Percentiles rank a stretch among this genome's conserved stretches.
These are phyloP conservation scores for Colletotrichum truncatum DNA, from an alignment of 2,329 filamentous ascomycete genomes.

Conservation along the genomic window DNA sequence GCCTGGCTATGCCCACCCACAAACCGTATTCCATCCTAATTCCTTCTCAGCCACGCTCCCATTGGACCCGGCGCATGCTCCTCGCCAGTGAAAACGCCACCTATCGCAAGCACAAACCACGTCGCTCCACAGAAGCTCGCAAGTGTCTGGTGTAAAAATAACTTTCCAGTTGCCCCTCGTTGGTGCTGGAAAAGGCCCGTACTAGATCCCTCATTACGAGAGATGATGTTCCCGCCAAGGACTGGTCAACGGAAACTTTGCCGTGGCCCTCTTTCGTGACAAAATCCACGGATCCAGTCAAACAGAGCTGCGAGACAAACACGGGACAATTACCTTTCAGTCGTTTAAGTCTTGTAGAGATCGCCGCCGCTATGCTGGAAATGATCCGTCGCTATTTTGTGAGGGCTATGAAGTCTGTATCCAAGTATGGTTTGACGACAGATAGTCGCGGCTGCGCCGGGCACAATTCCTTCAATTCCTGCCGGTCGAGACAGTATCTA, in stretches of 20 bases:
- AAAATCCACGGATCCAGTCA: background rate
- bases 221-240: background rate
- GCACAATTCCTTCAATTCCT: background rate
- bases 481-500: background rate
- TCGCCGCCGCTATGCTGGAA: too few species aligned
- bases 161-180: background rate
- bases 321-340: background rate
- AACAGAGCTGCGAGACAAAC: background rate
- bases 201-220: background rate
- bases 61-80: conserved; percentile 5
- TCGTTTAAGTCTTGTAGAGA: too few species aligned
- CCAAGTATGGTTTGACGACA: background rate
- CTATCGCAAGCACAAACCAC: background rate
- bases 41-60: background rate
- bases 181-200: background rate
- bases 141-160: conserved; percentile 3
- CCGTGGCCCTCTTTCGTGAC: background rate
- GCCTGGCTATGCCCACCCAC: background rate
- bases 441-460: background rate
- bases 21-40: background rate
- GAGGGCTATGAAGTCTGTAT: too few species aligned
- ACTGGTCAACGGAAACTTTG: background rate
- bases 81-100: conserved; percentile 4
- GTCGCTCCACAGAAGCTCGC: background rate
- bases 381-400: too few species aligned